These are phyloP conservation scores for Podochytrium sp. DNA, from an alignment of 192 early-diverging fungal genomes.

Conservation along the genomic window DNA sequence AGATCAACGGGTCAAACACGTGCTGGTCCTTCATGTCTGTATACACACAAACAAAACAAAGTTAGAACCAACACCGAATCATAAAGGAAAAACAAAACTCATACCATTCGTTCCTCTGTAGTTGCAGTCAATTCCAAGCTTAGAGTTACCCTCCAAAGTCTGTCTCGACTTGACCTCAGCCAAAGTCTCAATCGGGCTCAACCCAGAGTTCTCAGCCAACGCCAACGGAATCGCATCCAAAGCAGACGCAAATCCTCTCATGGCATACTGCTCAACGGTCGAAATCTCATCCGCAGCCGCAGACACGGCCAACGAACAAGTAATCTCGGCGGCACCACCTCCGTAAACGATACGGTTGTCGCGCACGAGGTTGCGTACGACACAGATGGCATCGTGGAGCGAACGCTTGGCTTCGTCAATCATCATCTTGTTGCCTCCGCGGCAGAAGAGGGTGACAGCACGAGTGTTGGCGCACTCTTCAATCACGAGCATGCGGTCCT, in stretches of 20 bases:
- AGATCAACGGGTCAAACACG: conserved; percentile 99
- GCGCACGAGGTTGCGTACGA: conserved; percentile 93
- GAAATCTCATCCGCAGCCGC: conserved; percentile 88
- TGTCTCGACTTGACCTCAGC: conserved; percentile 95
- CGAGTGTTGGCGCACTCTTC: conserved; percentile 99
- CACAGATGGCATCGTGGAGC: conserved; percentile 98
- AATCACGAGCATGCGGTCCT: conserved; percentile 99
- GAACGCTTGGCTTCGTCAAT: conserved; percentile 99
- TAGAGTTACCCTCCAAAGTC: conserved; percentile 79
- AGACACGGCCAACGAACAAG: conserved; percentile 90
- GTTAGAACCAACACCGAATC: not conserved
- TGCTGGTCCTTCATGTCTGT: conserved; percentile 98
- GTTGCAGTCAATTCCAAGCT: conserved; percentile 97
- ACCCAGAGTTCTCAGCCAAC: conserved; percentile 96
- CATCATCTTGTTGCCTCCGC: conserved; percentile 99
- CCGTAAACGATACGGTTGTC: conserved; percentile 99
- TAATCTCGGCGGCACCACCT: conserved; percentile 97
- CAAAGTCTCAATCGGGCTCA: conserved; percentile 95
- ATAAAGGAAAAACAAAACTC: conserved; percentile 4
- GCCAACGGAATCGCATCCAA: conserved; percentile 93
- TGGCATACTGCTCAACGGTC: conserved; percentile 98
- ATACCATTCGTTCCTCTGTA: conserved; percentile 85
- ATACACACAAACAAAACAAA: conserved; percentile 15
- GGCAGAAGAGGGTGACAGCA: conserved; percentile 95
- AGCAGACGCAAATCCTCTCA: conserved; percentile 96